phyloP scores from a whole-genome alignment of 768 basidiomycete species.

The Boletellus ananiceps region DNA sequence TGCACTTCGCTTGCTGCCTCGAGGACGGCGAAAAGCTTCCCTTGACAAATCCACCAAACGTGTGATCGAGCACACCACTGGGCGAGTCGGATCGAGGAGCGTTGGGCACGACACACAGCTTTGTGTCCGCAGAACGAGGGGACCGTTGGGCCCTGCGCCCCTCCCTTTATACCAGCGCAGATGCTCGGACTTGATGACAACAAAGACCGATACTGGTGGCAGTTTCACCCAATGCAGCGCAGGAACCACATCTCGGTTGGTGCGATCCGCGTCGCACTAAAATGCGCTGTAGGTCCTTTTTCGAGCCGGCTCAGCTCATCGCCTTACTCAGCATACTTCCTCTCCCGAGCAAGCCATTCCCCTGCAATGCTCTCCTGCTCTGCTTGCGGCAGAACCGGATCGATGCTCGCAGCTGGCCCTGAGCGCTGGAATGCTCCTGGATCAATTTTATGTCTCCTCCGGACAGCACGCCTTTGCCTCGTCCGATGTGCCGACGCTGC shows the following conservation, averaged over 20 bases:
- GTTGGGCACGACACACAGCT: conserved; percentile 7
- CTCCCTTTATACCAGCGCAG: conserved; percentile 18
- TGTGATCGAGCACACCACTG: conserved; percentile 19
- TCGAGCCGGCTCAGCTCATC: conserved; percentile 20
- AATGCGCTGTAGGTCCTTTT: conserved; percentile 1
- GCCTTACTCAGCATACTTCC: conserved; percentile 3
- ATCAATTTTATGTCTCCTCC: not conserved
- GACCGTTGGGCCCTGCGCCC: conserved; percentile 1
- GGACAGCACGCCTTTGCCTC: not conserved
- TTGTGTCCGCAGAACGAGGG: conserved; percentile 1
- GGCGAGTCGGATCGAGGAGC: conserved; percentile 11
- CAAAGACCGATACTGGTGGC: conserved; percentile 8
- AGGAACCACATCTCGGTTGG: not conserved
- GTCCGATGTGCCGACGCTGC: not conserved
- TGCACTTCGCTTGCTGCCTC: conserved; percentile 31
- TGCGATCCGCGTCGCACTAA: conserved; percentile 18
- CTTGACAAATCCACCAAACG: conserved; percentile 18
- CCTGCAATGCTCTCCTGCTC: not conserved
- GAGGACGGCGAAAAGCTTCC: conserved; percentile 28
- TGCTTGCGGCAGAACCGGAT: conserved; percentile 25
- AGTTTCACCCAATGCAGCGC: conserved; percentile 8
- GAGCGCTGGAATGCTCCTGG: not conserved
- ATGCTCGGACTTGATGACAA: conserved; percentile 17
- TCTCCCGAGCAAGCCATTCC: not conserved
- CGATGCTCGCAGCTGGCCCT: conserved; percentile 7